Conservation (phyloP, 306 rosid species). For the Medicago lupulina region DNA sequence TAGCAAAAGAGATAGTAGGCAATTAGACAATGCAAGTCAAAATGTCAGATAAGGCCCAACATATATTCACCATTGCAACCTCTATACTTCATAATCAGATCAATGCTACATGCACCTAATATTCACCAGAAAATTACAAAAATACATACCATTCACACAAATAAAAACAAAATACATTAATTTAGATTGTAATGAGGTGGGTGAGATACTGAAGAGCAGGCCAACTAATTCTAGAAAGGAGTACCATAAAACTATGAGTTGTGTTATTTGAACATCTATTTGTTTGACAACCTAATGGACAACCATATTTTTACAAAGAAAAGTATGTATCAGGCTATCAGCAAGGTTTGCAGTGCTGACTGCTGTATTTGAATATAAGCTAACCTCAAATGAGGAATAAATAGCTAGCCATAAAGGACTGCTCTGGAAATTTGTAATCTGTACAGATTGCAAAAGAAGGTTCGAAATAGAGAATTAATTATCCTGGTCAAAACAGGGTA, state of each 20-base stretch:
- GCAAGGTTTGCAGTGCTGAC: slow-evolving; percentile 6
- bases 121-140: slow-evolving; percentile 11
- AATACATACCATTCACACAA: neutral
- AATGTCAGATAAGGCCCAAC: neutral
- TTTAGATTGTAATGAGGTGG: neutral
- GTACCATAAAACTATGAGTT: slow-evolving; percentile 15
- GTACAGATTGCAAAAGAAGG: slow-evolving; percentile 32
- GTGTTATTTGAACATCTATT: too few relatives aligned
- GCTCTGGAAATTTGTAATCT: slow-evolving; percentile 15
- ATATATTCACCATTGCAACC: neutral
- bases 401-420: neutral
- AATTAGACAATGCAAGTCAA: slow-evolving; percentile 19
- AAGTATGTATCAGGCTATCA: neutral
- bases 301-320: too few relatives aligned
- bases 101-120: neutral
- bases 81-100: slow-evolving; percentile 21
- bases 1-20: neutral
- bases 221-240: slow-evolving; percentile 23
- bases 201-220: slow-evolving; percentile 19
- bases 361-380: slow-evolving; percentile 2
- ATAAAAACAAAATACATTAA: neutral
- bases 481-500: slow-evolving; percentile 8
- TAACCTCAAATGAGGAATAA: slow-evolving; percentile 8
- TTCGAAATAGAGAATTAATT: slow-evolving; percentile 7
- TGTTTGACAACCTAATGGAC: too few relatives aligned